Percentiles rank a stretch among this genome's conserved stretches.
These are phyloP conservation scores for Cryptococcus maquisensis DNA, from an alignment of 1,284 basidiomycete genomes.

Conservation along the genomic window DNA sequence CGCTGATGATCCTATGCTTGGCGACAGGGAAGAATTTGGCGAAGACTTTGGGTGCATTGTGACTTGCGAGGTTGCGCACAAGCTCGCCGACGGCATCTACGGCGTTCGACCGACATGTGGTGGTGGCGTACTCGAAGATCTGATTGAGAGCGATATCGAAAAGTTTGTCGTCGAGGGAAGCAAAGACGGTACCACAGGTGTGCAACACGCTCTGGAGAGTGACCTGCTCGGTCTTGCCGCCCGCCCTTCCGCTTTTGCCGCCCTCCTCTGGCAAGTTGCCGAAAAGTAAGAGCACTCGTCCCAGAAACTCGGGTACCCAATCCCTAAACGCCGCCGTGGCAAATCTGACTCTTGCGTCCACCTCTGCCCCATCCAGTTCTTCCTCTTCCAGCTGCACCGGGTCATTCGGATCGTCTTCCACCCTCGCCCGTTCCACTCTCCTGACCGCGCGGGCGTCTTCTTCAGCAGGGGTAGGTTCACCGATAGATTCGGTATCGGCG, in stretches of 20 bases:
- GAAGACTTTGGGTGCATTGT: conserved; percentile 71
- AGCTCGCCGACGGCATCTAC: conserved; percentile 87
- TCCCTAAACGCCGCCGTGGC: conserved; percentile 53
- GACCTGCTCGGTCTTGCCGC: conserved; percentile 48
- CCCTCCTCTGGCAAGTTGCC: conserved; percentile 87
- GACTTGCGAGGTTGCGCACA: conserved; percentile 77
- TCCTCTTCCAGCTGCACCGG: conserved; percentile 37
- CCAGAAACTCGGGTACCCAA: conserved; percentile 85
- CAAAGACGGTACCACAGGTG: conserved; percentile 62
- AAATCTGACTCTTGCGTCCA: conserved; percentile 38
- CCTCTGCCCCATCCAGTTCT: conserved; percentile 35
- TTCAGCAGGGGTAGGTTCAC: conserved; percentile 1
- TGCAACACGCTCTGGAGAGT: conserved; percentile 37
- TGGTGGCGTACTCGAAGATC: conserved; percentile 73
- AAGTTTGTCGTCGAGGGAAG: conserved; percentile 79
- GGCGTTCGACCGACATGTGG: conserved; percentile 78
- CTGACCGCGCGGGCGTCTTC: conserved; percentile 31
- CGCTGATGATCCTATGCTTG: conserved; percentile 72
- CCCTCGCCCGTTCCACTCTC: conserved; percentile 14
- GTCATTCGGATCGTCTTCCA: conserved; percentile 43
- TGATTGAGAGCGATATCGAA: conserved; percentile 83
- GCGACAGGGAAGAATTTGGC: conserved; percentile 77
- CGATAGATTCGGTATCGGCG: conserved; percentile 32
- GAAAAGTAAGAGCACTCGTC: conserved; percentile 78
- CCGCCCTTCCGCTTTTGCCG: conserved; percentile 44